Conservation (phyloP, 495 filamentous ascomycete species). For the Barbatosphaeria neglecta region DNA sequence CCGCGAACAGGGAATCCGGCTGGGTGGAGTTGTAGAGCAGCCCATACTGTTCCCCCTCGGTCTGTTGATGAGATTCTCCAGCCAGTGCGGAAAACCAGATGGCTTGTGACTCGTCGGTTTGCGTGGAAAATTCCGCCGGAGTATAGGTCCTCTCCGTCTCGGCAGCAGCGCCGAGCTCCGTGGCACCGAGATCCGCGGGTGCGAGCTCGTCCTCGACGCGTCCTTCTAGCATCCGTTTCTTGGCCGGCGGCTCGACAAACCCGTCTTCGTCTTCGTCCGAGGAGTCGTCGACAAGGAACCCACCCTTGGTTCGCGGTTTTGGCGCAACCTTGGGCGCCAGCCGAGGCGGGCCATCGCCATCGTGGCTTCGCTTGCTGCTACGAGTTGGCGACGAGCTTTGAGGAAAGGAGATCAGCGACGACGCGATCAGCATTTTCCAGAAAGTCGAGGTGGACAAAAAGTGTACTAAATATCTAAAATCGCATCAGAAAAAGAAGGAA, state of each 20-base stretch:
- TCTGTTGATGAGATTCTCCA: conserved; percentile 4
- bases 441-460: too few species aligned
- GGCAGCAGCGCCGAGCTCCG: background rate
- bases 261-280: conserved; percentile 27
- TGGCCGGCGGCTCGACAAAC: conserved; percentile 23
- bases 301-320: conserved; percentile 21
- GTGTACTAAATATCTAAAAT: too few species aligned
- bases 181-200: background rate
- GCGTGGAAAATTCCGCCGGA: background rate
- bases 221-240: conserved; percentile 21
- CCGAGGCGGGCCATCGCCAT: conserved; percentile 8
- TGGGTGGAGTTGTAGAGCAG: conserved; percentile 9
- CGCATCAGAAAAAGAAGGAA: too few species aligned
- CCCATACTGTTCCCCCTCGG: conserved; percentile 15
- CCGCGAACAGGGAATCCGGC: background rate
- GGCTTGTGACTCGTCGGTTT: conserved; percentile 1
- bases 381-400: conserved; percentile 38
- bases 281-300: conserved; percentile 37
- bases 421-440: conserved; percentile 30
- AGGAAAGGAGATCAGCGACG: conserved; percentile 49
- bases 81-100: conserved; percentile 8
- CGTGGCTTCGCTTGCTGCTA: conserved; percentile 24
- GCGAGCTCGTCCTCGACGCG: background rate
- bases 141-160: background rate
- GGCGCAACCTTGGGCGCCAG: too few species aligned